Evolutionary conservation across 371 early-diverging fungal species (phyloP).

Genomic region (Syncephalastrum sp.): DNA sequence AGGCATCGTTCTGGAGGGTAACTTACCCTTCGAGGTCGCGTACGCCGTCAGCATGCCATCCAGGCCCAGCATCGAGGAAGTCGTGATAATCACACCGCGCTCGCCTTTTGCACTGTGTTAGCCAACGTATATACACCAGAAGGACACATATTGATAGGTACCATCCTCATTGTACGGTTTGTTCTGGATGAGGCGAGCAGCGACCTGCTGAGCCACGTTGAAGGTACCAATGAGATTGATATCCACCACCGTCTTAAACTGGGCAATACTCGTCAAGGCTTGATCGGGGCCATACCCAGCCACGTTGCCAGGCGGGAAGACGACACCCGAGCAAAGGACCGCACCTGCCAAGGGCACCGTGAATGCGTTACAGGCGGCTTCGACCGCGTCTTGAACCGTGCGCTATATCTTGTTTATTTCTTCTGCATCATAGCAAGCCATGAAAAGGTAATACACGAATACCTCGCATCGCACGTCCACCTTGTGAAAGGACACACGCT

Average conservation of each 20-base stretch:
- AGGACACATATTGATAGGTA: not conserved
- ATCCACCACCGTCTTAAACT: conserved; percentile 50
- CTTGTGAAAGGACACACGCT: conserved; percentile 4
- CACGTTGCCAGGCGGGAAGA: conserved; percentile 22
- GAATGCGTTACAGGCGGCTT: not conserved
- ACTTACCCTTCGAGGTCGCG: conserved; percentile 60
- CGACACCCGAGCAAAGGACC: conserved; percentile 51
- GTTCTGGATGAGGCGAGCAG: conserved; percentile 43
- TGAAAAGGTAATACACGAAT: conserved; percentile 7
- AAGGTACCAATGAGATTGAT: conserved; percentile 60
- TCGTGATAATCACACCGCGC: conserved; percentile 57
- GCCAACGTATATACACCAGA: no score
- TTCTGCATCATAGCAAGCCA: conserved; percentile 11
- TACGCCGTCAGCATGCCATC: conserved; percentile 53
- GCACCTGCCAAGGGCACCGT: conserved; percentile 31
- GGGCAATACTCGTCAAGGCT: conserved; percentile 34
- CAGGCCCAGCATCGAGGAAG: conserved; percentile 53
- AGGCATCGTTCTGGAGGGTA: not conserved
- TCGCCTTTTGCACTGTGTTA: conserved; percentile 34
- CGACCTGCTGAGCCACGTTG: conserved; percentile 58
- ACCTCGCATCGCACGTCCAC: conserved; percentile 52
- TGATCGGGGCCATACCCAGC: conserved; percentile 33
- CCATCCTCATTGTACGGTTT: conserved; percentile 40
- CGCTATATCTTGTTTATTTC: conserved; percentile 23
- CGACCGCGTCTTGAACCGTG: not conserved